phyloP scores from a whole-genome alignment of 257 asterid species.

The Anisodus tanguticus region DNA sequence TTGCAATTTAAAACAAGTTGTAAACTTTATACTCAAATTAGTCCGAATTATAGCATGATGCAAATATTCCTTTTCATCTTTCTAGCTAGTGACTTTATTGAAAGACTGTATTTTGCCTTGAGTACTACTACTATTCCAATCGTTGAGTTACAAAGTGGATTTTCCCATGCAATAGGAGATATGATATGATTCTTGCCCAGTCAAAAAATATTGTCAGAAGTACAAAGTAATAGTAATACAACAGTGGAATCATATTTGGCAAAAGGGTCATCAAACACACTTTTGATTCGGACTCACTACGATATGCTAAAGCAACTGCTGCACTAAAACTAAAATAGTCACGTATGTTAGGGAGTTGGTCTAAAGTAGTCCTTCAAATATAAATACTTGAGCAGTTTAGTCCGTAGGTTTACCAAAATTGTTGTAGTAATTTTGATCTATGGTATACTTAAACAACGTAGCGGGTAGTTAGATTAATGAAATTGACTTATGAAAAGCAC shows the following conservation, averaged over 20 bases:
- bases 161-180: constrained; percentile 8
- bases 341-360: too few relatives aligned
- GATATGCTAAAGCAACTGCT: not conserved
- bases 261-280: not conserved
- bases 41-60: constrained; percentile 17
- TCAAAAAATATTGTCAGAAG: not conserved
- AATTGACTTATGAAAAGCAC: too few relatives aligned
- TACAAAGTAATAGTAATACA: not conserved
- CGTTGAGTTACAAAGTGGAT: not conserved
- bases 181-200: constrained; percentile 21
- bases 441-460: too few relatives aligned
- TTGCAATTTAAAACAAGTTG: not conserved
- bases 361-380: too few relatives aligned
- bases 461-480: too few relatives aligned
- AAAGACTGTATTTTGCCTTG: not conserved
- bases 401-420: too few relatives aligned
- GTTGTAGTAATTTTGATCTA: too few relatives aligned
- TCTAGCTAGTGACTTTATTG: not conserved
- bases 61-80: constrained; percentile 22
- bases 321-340: too few relatives aligned
- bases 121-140: not conserved
- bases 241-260: constrained; percentile 21
- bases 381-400: too few relatives aligned
- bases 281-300: constrained; percentile 7
- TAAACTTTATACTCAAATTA: constrained; percentile 18